Conservation (phyloP, 768 basidiomycete species). For the Boletales sp. region DNA sequence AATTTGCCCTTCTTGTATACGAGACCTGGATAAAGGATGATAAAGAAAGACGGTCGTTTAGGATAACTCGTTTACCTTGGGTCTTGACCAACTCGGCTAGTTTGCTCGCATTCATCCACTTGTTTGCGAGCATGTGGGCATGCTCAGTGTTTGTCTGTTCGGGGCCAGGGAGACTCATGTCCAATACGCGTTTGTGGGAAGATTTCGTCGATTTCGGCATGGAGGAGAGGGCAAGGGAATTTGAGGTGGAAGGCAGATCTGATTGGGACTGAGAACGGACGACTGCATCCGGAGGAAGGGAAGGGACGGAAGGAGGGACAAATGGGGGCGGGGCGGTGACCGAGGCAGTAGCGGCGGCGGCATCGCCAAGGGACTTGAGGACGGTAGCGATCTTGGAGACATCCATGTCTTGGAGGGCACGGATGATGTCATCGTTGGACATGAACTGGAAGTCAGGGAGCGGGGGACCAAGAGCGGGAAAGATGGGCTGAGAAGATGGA, state of each 20-base stretch:
- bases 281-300: conserved; percentile 24
- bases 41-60: not conserved
- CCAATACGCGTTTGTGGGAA: conserved; percentile 37
- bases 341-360: conserved; percentile 42
- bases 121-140: conserved; percentile 67
- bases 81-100: conserved; percentile 64
- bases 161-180: conserved; percentile 40
- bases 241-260: conserved; percentile 41
- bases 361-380: conserved; percentile 62
- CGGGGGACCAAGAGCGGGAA: conserved; percentile 15
- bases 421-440: conserved; percentile 72
- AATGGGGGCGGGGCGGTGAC: conserved; percentile 16
- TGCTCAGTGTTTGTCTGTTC: conserved; percentile 52
- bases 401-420: conserved; percentile 70
- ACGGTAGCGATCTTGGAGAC: conserved; percentile 62
- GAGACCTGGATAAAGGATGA: conserved; percentile 47
- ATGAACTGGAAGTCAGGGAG: conserved; percentile 40
- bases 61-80: conserved; percentile 46
- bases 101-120: conserved; percentile 72
- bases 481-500: conserved; percentile 25
- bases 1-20: conserved; percentile 88
- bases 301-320: conserved; percentile 17
- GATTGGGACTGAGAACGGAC: conserved; percentile 36
- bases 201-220: conserved; percentile 35
- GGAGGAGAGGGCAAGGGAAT: conserved; percentile 39